Conservation (phyloP, 495 filamentous ascomycete species). For the Neurospora sp. region DNA sequence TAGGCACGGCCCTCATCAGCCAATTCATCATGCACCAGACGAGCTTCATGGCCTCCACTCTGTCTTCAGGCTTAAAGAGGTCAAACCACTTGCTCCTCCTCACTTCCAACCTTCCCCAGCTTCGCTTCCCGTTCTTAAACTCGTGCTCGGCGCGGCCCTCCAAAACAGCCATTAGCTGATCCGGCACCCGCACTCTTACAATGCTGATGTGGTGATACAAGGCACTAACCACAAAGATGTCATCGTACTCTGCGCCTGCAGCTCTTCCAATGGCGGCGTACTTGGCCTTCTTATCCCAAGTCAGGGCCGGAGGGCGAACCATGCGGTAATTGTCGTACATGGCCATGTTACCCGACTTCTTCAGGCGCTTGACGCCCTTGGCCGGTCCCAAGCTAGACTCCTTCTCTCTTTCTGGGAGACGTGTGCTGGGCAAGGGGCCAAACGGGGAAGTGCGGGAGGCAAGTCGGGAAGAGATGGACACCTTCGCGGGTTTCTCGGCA, state of each 20-base stretch:
- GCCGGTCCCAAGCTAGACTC: conserved; percentile 8
- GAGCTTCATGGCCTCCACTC: conserved; percentile 58
- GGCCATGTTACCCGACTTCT: conserved; percentile 36
- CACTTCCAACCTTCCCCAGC: conserved; percentile 50
- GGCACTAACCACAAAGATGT: conserved; percentile 75
- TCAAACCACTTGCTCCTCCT: conserved; percentile 72
- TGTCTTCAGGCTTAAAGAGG: conserved; percentile 55
- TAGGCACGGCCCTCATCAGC: conserved; percentile 42
- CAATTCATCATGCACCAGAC: conserved; percentile 71
- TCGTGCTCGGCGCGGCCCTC: conserved; percentile 22
- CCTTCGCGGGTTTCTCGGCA: conserved; percentile 2
- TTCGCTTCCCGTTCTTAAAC: conserved; percentile 8
- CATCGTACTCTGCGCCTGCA: conserved; percentile 31
- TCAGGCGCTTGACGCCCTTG: conserved; percentile 37
- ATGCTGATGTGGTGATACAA: conserved; percentile 78
- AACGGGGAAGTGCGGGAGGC: conserved; percentile 1
- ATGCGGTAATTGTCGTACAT: conserved; percentile 49
- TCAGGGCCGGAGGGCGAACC: conserved; percentile 49
- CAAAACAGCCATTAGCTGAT: conserved; percentile 48
- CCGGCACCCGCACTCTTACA: conserved; percentile 62
- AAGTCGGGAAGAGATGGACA: not conserved
- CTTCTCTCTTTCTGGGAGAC: not conserved
- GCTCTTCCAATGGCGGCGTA: conserved; percentile 66
- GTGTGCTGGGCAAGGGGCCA: not conserved
- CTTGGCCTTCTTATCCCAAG: conserved; percentile 69